phyloP scores from a whole-genome alignment of 345 rosid species.

The Trapa incisa region DNA sequence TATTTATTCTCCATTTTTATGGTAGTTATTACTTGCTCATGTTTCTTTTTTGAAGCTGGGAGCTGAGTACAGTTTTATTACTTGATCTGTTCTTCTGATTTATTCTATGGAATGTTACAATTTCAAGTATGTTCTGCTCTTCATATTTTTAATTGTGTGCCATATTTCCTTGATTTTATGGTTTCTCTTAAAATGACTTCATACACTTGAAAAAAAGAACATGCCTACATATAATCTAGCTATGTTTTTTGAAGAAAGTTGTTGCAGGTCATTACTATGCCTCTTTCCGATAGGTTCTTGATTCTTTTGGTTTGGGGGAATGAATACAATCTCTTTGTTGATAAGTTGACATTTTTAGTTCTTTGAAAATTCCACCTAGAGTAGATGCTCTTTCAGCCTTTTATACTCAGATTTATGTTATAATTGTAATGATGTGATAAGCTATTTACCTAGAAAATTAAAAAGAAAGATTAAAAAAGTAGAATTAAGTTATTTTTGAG shows the following conservation, averaged over 20 bases:
- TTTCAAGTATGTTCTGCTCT: background rate
- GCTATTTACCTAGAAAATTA: background rate
- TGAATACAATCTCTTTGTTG: background rate
- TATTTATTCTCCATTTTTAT: background rate
- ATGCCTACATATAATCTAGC: background rate
- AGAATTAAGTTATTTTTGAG: background rate
- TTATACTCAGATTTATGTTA: background rate
- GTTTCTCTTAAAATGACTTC: background rate
- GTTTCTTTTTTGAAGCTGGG: background rate
- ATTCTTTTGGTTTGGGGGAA: background rate
- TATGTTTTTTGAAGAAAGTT: background rate
- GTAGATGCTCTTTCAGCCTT: background rate
- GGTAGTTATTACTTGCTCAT: background rate
- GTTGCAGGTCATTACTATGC: background rate
- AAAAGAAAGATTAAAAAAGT: background rate
- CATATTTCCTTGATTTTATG: background rate
- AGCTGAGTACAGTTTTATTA: background rate
- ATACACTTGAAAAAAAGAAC: no score
- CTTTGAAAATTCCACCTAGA: background rate
- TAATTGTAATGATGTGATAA: background rate
- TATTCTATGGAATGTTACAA: background rate
- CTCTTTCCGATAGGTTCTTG: background rate
- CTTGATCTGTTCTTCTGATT: background rate
- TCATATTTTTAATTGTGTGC: background rate
- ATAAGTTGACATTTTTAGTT: background rate